Evolutionary conservation across 345 rosid species (phyloP).

Genomic region (Raphanus sativus): DNA sequence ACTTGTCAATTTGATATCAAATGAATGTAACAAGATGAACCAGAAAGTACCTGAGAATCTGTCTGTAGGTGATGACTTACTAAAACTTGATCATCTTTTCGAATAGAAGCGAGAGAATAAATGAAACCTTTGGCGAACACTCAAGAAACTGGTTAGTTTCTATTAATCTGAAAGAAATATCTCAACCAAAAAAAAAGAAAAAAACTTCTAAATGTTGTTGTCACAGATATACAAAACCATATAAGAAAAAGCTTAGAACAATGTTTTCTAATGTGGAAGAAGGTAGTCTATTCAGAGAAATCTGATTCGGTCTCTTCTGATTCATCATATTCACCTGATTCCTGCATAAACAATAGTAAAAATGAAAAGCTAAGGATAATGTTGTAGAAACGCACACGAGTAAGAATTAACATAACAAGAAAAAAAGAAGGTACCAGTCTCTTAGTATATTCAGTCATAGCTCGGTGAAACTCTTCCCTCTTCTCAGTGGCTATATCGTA

Average conservation of each 20-base stretch:
- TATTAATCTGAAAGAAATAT: conserved; percentile 13
- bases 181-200: not conserved
- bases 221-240: conserved; percentile 22
- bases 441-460: conserved; percentile 66
- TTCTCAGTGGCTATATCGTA: conserved; percentile 88
- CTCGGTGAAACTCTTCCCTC: conserved; percentile 81
- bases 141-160: conserved; percentile 19
- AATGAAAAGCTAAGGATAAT: conserved; percentile 11
- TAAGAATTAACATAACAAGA: too few relatives aligned
- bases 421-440: conserved; percentile 48
- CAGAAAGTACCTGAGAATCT: conserved; percentile 19
- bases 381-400: not conserved
- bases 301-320: conserved; percentile 70
- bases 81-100: conserved; percentile 17
- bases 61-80: not conserved
- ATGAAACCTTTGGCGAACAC: conserved; percentile 6
- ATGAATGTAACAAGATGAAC: conserved; percentile 11
- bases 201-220: conserved; percentile 8
- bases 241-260: conserved; percentile 19
- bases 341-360: conserved; percentile 48
- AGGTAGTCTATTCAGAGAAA: conserved; percentile 45
- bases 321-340: conserved; percentile 61
- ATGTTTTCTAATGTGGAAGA: conserved; percentile 16
- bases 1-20: conserved; percentile 11
- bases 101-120: not conserved